Percentiles rank a stretch among this genome's conserved stretches.
Evolutionary conservation across 768 basidiomycete genomes (phyloP).

Genomic region (Agaricus subrufescens): DNA sequence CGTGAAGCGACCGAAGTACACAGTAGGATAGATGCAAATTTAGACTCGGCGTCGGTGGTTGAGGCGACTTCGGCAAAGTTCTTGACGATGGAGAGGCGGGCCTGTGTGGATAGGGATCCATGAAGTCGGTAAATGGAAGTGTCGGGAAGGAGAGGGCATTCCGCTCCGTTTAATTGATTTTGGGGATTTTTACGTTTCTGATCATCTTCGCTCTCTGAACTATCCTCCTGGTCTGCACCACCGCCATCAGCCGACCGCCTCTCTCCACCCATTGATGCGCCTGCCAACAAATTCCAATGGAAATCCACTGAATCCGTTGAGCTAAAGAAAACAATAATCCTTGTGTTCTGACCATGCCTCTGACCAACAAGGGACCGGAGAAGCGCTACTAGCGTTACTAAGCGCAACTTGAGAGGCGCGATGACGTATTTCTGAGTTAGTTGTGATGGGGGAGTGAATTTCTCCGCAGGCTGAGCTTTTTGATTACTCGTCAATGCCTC

Average conservation of each 20-base stretch:
- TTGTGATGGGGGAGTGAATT: constrained; percentile 91
- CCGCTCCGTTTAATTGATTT: constrained; percentile 26
- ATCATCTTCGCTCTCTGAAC: constrained; percentile 22
- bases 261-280: constrained; percentile 54
- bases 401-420: constrained; percentile 88
- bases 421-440: constrained; percentile 87
- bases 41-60: constrained; percentile 17
- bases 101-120: constrained; percentile 81
- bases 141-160: constrained; percentile 75
- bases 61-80: constrained; percentile 58
- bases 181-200: neutral
- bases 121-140: constrained; percentile 86
- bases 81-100: constrained; percentile 77
- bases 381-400: constrained; percentile 85
- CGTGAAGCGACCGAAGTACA: constrained; percentile 99
- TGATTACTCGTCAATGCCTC: neutral
- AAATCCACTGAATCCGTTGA: constrained; percentile 99
- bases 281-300: constrained; percentile 83
- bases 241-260: constrained; percentile 13
- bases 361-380: constrained; percentile 76
- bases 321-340: constrained; percentile 93
- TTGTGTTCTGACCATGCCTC: constrained; percentile 49
- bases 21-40: constrained; percentile 67
- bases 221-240: constrained; percentile 16
- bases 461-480: constrained; percentile 7